Percentiles rank a stretch among this genome's conserved stretches.
phyloP scores from a whole-genome alignment of 2,329 filamentous ascomycete genomes.

The Cryphonectria parasitica region DNA sequence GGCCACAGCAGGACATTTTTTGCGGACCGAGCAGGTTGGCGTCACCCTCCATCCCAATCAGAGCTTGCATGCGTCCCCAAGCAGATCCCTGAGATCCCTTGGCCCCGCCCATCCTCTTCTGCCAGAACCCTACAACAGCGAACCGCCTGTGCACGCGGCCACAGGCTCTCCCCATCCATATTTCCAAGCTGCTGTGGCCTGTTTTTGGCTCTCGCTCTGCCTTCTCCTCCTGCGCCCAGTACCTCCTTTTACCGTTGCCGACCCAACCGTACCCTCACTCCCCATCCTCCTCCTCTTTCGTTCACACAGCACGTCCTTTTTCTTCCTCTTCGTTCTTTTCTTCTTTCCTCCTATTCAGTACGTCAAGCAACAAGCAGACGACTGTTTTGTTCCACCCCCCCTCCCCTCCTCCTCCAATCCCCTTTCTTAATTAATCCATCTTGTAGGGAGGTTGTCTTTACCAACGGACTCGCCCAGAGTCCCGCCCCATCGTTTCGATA shows the following conservation, averaged over 20 bases:
- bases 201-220: background rate
- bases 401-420: background rate
- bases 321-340: background rate
- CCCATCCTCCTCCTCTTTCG: background rate
- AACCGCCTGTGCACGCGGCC: conserved; percentile 13
- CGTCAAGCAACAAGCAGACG: conserved; percentile 25
- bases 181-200: background rate
- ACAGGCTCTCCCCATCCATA: conserved; percentile 4
- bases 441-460: conserved; percentile 13
- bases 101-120: background rate
- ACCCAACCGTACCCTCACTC: conserved; percentile 3
- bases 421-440: conserved; percentile 11
- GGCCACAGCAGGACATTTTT: conserved; percentile 8
- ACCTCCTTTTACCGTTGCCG: conserved; percentile 6
- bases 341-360: conserved; percentile 2
- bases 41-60: conserved; percentile 14
- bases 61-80: background rate
- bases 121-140: conserved; percentile 1
- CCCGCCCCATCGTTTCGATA: conserved; percentile 19
- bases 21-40: conserved; percentile 11
- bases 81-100: conserved; percentile 1
- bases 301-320: conserved; percentile 1
- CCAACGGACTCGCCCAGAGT: conserved; percentile 15
- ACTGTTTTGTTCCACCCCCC: background rate
- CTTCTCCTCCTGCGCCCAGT: background rate